Percentiles rank a stretch among this genome's conserved stretches.
Conservation (phyloP, 306 rosid genomes). For the Hippophae gyantsensis region DNA sequence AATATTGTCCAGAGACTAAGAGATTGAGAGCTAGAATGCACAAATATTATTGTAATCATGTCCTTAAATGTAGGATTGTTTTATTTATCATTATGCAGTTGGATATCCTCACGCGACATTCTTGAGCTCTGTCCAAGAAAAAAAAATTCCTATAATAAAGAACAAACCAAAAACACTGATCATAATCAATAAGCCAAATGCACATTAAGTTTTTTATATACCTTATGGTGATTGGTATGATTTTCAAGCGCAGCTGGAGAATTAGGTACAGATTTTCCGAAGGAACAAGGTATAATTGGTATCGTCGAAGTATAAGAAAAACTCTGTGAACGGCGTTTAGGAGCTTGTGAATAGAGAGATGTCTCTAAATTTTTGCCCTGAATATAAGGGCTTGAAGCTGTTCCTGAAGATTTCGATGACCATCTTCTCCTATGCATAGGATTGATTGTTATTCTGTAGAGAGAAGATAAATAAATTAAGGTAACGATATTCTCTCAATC, state of each 20-base stretch:
- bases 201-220: not conserved
- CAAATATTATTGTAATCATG: no score
- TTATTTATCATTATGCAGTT: conserved; percentile 4
- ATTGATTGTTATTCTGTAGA: conserved; percentile 51
- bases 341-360: conserved; percentile 31
- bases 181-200: not conserved
- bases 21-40: no score
- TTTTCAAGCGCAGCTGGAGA: conserved; percentile 12
- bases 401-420: conserved; percentile 38
- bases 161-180: not conserved
- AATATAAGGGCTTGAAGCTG: conserved; percentile 16
- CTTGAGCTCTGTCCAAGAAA: conserved; percentile 19
- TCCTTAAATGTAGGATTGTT: no score
- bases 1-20: no score
- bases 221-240: no score
- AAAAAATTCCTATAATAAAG: not conserved
- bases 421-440: conserved; percentile 30
- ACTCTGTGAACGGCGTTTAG: conserved; percentile 27
- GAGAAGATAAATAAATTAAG: not conserved
- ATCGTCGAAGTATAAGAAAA: conserved; percentile 23
- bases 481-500: no score
- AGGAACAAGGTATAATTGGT: conserved; percentile 22
- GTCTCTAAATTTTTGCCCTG: conserved; percentile 22
- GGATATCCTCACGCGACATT: conserved; percentile 18
- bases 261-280: conserved; percentile 4